These are phyloP conservation scores for Cryptococcus sp. DNA, from an alignment of 1,284 basidiomycete species.

Conservation along the genomic window DNA sequence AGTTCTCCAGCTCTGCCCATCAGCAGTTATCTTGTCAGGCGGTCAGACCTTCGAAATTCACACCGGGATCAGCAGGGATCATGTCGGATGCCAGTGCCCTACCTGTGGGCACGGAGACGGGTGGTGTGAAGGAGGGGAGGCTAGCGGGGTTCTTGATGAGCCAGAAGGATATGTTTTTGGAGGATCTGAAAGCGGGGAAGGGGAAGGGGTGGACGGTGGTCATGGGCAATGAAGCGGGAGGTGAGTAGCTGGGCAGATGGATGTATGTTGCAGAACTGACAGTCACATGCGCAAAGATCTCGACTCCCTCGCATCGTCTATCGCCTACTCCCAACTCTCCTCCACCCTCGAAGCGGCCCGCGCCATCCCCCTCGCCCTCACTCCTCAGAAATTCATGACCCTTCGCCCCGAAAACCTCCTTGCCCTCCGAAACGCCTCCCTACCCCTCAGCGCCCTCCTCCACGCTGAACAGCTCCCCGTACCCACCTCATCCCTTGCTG, in stretches of 20 bases:
- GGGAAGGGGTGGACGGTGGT: constrained; percentile 69
- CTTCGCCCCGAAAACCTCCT: constrained; percentile 84
- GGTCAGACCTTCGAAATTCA: background rate
- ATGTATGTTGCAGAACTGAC: background rate
- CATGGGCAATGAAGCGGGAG: constrained; percentile 90
- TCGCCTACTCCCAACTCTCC: constrained; percentile 73
- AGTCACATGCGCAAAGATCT: too few species aligned
- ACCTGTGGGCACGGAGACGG: background rate
- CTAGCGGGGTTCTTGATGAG: constrained; percentile 49
- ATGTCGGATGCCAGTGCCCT: background rate
- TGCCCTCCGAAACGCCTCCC: constrained; percentile 61
- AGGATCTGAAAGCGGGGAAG: constrained; percentile 51
- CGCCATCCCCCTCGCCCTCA: constrained; percentile 69
- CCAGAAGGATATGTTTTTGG: constrained; percentile 55
- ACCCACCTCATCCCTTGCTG: constrained; percentile 51
- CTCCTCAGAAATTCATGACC: constrained; percentile 63
- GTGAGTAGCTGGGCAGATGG: too few species aligned
- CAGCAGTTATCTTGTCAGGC: constrained; percentile 21
- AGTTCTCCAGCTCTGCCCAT: constrained; percentile 30
- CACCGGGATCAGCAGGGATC: background rate
- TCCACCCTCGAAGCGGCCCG: constrained; percentile 55
- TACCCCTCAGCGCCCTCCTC: constrained; percentile 59
- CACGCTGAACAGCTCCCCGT: constrained; percentile 47
- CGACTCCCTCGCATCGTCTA: constrained; percentile 76
- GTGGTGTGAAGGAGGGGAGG: constrained; percentile 7